Evolutionary conservation across 345 rosid species (phyloP).

Genomic region (Arabis hirsuta): DNA sequence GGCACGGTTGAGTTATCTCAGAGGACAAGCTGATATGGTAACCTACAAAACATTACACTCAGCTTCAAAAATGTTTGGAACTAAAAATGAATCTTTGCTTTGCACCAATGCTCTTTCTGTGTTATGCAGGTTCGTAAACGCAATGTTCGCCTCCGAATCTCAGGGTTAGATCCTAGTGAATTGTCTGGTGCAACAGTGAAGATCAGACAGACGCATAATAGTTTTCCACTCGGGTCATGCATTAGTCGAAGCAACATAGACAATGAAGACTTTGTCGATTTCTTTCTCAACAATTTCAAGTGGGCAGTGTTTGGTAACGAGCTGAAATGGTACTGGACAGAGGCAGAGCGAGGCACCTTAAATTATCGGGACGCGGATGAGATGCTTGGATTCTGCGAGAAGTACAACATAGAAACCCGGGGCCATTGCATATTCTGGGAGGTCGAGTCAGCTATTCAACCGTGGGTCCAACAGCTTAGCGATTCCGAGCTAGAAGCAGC

Average conservation of each 20-base stretch:
- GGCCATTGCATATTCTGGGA: slow-evolving; percentile 99
- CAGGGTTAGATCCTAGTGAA: slow-evolving; percentile 50
- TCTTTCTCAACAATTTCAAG: slow-evolving; percentile 73
- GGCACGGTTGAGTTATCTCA: slow-evolving; percentile 65
- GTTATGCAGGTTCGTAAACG: slow-evolving; percentile 79
- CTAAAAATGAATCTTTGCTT: not conserved
- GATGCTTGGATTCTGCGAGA: slow-evolving; percentile 73
- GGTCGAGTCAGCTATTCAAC: slow-evolving; percentile 75
- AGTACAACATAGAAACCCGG: slow-evolving; percentile 61
- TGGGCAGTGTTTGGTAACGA: slow-evolving; percentile 98
- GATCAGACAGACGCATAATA: slow-evolving; percentile 68
- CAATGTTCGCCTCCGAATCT: slow-evolving; percentile 67
- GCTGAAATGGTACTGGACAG: slow-evolving; percentile 98
- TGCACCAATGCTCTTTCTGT: slow-evolving; percentile 26
- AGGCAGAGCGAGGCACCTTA: slow-evolving; percentile 72
- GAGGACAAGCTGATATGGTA: slow-evolving; percentile 72
- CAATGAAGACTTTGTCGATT: slow-evolving; percentile 85
- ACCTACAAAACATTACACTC: too few species aligned
- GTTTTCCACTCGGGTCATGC: slow-evolving; percentile 90
- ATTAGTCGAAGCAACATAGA: slow-evolving; percentile 79
- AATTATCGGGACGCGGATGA: slow-evolving; percentile 89
- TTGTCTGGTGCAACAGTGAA: slow-evolving; percentile 57
- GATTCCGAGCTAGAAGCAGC: slow-evolving; percentile 59
- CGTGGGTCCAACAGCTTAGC: slow-evolving; percentile 73
- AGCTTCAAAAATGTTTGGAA: not conserved